Percentiles rank a stretch among this genome's conserved stretches.
phyloP scores from a whole-genome alignment of 164 flowering plant species.

The Kingdonia uniflora region DNA sequence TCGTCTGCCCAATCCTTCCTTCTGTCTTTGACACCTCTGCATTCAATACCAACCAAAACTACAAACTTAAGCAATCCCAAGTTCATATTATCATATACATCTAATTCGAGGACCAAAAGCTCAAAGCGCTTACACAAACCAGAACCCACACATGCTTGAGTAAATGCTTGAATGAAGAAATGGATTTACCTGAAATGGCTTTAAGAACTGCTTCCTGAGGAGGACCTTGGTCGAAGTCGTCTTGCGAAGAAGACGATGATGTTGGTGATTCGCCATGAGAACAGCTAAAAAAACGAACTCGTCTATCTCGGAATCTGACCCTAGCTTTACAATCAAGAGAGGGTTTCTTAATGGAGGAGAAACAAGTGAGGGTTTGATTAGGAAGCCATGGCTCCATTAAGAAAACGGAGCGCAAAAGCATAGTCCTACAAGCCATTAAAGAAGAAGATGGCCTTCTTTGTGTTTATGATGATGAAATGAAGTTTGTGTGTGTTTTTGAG shows the following conservation, averaged over 20 bases:
- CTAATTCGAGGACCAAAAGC: no score
- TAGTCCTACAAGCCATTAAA: no score
- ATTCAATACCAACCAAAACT: constrained; percentile 15
- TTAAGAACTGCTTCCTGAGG: constrained; percentile 94
- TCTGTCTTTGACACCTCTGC: constrained; percentile 94
- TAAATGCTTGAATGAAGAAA: no score
- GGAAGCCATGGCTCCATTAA: constrained; percentile 34
- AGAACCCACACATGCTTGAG: no score
- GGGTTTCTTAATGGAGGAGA: constrained; percentile 8
- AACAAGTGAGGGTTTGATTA: constrained; percentile 9
- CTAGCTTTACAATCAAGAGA: no score
- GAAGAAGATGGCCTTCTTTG: no score
- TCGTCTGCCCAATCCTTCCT: constrained; percentile 94
- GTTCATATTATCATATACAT: no score
- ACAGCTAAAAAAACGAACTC: constrained; percentile 17
- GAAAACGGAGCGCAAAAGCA: constrained; percentile 27
- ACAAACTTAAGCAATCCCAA: background rate
- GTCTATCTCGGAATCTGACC: no score
- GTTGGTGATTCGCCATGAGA: constrained; percentile 28
- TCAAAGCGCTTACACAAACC: no score
- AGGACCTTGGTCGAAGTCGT: constrained; percentile 51
- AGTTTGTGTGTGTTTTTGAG: no score
- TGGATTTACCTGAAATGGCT: constrained; percentile 65
- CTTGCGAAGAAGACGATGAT: constrained; percentile 1
- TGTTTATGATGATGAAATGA: no score